Percentiles rank a stretch among this genome's conserved stretches.
phyloP scores from a whole-genome alignment of 169 alveolate genomes.

The Plasmodium vivax region DNA sequence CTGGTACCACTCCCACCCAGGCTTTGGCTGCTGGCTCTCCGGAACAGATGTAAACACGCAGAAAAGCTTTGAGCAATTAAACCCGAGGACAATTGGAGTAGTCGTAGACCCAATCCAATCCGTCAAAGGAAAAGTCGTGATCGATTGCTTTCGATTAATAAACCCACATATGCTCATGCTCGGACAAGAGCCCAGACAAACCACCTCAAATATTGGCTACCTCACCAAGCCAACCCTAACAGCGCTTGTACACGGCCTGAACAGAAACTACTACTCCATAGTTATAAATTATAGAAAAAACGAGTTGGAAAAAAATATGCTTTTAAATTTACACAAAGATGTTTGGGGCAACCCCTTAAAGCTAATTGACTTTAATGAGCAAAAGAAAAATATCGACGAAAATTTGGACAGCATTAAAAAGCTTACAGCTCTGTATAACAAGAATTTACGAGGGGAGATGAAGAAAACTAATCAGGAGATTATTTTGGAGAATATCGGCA shows the following conservation, averaged over 20 bases:
- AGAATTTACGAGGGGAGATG: slow-evolving; percentile 95
- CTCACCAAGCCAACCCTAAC: slow-evolving; percentile 91
- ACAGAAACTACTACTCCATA: slow-evolving; percentile 97
- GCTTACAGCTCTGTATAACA: slow-evolving; percentile 88
- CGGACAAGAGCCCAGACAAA: slow-evolving; percentile 99
- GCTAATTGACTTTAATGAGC: slow-evolving; percentile 80
- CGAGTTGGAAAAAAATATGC: slow-evolving; percentile 97
- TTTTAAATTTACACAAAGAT: slow-evolving; percentile 95
- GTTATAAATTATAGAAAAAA: slow-evolving; percentile 97
- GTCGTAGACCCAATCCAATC: slow-evolving; percentile 99
- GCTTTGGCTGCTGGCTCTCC: slow-evolving; percentile 99
- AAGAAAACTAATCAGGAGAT: slow-evolving; percentile 95
- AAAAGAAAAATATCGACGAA: slow-evolving; percentile 30
- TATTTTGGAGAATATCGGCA: slow-evolving; percentile 90
- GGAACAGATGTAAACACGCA: slow-evolving; percentile 99
- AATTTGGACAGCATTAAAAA: slow-evolving; percentile 4
- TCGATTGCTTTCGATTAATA: slow-evolving; percentile 99
- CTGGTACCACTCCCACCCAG: slow-evolving; percentile 99
- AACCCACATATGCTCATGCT: slow-evolving; percentile 95
- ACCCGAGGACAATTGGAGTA: slow-evolving; percentile 98
- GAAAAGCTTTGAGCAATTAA: slow-evolving; percentile 98
- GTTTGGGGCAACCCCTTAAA: slow-evolving; percentile 96
- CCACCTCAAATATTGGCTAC: slow-evolving; percentile 98
- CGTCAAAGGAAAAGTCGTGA: slow-evolving; percentile 98
- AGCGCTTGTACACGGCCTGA: slow-evolving; percentile 96